Base-by-base conservation (phyloP, 2,329 filamentous ascomycete genomes). In the Sporothrix phasma region DNA sequence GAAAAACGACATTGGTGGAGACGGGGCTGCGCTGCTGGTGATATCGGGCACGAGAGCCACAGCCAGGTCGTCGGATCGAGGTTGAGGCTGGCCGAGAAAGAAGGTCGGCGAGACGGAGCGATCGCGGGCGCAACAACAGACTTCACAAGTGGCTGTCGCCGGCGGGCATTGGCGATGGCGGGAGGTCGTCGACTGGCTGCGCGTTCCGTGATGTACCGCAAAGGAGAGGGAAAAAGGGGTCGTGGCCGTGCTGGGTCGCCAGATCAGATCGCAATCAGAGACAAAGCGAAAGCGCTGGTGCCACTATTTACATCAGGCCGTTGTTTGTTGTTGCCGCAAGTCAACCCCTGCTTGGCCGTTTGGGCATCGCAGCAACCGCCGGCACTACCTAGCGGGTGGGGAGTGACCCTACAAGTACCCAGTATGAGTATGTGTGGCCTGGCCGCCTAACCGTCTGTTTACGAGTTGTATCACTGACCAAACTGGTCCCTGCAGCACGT, bases 1-100 rank as follows among this genome's bases (percentile, higher is more conserved):
- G 43, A 68, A 65, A 61, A 69, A 70, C 26, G 66, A 68, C 74
- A 70, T 74, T 66, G 39, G 45, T 17, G 22, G 19, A 46, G 41
- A 31, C 24, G 15, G 11, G 51, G 43, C 22, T 34, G 11, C 34
- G 31, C 26, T 13, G 26, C 11, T n/a, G 43, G 26, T 10, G 41
- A 61, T n/a, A 43, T 24, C 1, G 22, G 7, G 19, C 24, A 34
- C 31, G 10, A 17, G n/a, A 34, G 19, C 29, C 10, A 15, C n/a
- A 5, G 46, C 26, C 37, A 34, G 51, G 19, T 24, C 37, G 34
- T 37, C 13, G 39, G 41, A n/a, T 46, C 26, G 11, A 19, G n/a
- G 15, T n/a, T 26, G 43, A 58, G 43, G 37, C 11, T 26, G 51
- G 24, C 24, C 26, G n/a, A 29, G 43, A 19, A 11, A n/a, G n/a